phyloP scores from a whole-genome alignment of 2,329 filamentous ascomycete genomes.

The Phialophora chinensis region DNA sequence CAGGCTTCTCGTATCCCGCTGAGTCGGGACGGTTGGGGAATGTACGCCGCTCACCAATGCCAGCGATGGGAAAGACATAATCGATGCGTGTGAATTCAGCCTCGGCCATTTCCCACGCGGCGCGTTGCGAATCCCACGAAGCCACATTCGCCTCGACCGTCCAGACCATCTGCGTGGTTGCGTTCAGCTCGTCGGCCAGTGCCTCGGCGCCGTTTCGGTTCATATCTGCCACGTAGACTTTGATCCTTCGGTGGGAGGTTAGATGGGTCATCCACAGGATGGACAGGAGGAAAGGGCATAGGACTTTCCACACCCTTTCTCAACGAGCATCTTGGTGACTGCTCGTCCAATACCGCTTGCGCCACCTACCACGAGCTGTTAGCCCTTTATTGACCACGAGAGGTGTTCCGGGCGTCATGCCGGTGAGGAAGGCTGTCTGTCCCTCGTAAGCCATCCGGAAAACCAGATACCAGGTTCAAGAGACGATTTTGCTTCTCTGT shows the following conservation, averaged over 20 bases:
- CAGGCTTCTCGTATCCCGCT: constrained; percentile 45
- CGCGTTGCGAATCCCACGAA: constrained; percentile 32
- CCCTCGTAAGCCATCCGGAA: no score
- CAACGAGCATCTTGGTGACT: constrained; percentile 39
- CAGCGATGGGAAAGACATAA: constrained; percentile 49
- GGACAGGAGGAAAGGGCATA: no score
- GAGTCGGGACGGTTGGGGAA: constrained; percentile 37
- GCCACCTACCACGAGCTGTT: constrained; percentile 29
- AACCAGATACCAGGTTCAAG: no score
- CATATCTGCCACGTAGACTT: no score
- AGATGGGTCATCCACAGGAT: no score
- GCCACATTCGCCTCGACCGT: constrained; percentile 20
- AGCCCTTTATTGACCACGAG: no score
- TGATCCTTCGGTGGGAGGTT: no score
- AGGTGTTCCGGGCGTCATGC: no score
- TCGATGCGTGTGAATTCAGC: constrained; percentile 45
- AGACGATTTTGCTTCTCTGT: no score
- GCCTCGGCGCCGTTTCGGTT: no score
- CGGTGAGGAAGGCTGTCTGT: no score
- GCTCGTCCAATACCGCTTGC: constrained; percentile 41
- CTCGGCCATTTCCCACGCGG: constrained; percentile 45
- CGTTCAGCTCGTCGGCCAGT: no score
- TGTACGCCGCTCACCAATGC: constrained; percentile 49
- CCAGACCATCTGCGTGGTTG: not conserved
- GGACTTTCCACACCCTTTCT: constrained; percentile 29